Base-by-base conservation (phyloP, 1,284 basidiomycete genomes). In the Naganishia liquefaciens region DNA sequence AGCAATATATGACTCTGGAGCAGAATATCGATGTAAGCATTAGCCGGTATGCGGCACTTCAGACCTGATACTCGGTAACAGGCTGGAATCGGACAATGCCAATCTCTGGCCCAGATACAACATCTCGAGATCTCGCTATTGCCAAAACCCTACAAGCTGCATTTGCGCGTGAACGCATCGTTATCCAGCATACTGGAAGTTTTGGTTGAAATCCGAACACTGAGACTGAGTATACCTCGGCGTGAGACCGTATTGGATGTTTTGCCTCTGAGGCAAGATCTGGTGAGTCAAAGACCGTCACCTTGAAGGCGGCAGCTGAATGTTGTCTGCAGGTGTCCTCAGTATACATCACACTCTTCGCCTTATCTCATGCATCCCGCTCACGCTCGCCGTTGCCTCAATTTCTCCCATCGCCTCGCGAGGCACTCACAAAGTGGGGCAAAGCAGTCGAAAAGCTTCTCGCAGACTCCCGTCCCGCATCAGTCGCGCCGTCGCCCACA, bases 351-450 rank as follows among this genome's bases (percentile, higher is more conserved):
- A 78, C 75, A 37, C 68, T 83, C 2, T 83, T 80, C 76, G 77
- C 80, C 0, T 72, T 75, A 23, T 75, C 74, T 0, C 80, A 82
- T 62, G 76, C 80, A 0, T 76, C 82, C 68, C 72, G 77, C 23
- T 81, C 80, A 0, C 73, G 77, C 15, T 70, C 73, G 19, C 79
- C 81, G 1, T 69, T 83, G 7, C 82, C 81, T 1, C 82, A 82
- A 62, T 81, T 79, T 54, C 70, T 82, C 0, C 81, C 82, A 4
- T 76, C 76, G 0, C 77, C 81, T 0, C 73, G 78, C 2, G 68
- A 76, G 4, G 77, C 81, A 2, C 70, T 80, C 17, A 68, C 70
- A 2, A 73, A 76, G 21, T 72, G 78, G 44, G 75, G 75, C 70
- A 70, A 73, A 44, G 72, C 73, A 5, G 71, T 76, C 5, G 77